Conservation (phyloP, 1,284 basidiomycete species). For the Trichosporon faecale region DNA sequence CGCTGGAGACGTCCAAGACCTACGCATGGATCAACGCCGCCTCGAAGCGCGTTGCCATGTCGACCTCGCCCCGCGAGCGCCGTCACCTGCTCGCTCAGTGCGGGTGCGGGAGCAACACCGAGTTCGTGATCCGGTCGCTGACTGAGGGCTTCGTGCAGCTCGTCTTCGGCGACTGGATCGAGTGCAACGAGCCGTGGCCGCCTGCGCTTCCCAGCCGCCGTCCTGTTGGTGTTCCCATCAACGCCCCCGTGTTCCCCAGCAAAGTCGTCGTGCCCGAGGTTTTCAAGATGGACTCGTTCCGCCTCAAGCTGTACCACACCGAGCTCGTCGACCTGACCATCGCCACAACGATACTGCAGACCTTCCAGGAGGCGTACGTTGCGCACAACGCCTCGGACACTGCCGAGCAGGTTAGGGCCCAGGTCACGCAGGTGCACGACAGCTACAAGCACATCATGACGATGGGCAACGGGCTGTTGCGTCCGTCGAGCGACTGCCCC, state of each 20-base stretch:
- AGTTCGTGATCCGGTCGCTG: constrained; percentile 55
- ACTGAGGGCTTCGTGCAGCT: constrained; percentile 68
- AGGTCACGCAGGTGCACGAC: constrained; percentile 53
- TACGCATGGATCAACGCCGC: constrained; percentile 40
- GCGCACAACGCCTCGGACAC: constrained; percentile 66
- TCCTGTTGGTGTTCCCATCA: constrained; percentile 41
- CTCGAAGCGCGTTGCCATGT: constrained; percentile 35
- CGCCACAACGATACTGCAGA: constrained; percentile 64
- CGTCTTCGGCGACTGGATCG: constrained; percentile 55
- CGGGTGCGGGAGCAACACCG: constrained; percentile 27
- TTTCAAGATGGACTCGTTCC: constrained; percentile 73
- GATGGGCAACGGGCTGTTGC: constrained; percentile 17
- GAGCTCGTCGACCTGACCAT: constrained; percentile 74
- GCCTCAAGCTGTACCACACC: constrained; percentile 61
- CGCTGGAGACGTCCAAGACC: constrained; percentile 33
- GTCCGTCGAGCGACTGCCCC: constrained; percentile 10
- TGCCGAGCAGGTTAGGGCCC: constrained; percentile 58
- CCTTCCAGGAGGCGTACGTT: constrained; percentile 18
- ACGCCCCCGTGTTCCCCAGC: constrained; percentile 54
- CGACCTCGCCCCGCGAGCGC: constrained; percentile 27
- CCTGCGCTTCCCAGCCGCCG: constrained; percentile 39
- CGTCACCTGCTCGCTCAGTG: constrained; percentile 37
- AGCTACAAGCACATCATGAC: constrained; percentile 30
- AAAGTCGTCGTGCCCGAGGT: constrained; percentile 63
- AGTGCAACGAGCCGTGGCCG: constrained; percentile 46